These are phyloP conservation scores for Pichia thaimueangensis DNA, from an alignment of 805 yeast genomes.

Conservation along the genomic window DNA sequence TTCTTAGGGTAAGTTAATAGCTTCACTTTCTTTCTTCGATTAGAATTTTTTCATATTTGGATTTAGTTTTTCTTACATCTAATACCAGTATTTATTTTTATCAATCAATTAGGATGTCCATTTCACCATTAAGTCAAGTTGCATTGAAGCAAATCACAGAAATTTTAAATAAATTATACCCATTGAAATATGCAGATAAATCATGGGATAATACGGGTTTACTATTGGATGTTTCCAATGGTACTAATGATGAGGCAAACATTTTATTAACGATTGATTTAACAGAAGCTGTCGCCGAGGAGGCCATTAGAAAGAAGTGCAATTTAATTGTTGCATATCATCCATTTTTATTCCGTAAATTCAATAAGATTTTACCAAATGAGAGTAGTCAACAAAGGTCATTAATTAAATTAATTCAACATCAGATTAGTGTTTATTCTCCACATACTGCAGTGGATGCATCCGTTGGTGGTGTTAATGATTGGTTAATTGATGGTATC, in stretches of 20 bases:
- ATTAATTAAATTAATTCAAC: constrained; percentile 60
- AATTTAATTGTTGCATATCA: constrained; percentile 78
- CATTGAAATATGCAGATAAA: constrained; percentile 71
- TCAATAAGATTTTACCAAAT: constrained; percentile 68
- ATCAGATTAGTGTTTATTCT: constrained; percentile 81
- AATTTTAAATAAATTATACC: constrained; percentile 54
- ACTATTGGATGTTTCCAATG: constrained; percentile 57
- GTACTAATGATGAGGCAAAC: constrained; percentile 20
- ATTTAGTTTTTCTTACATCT: too few species aligned
- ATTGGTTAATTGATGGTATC: constrained; percentile 70
- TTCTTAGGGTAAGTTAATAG: too few species aligned
- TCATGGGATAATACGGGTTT: constrained; percentile 97
- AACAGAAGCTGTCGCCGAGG: constrained; percentile 76
- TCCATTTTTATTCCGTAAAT: constrained; percentile 88
- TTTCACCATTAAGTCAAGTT: background rate
- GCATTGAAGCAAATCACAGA: background rate
- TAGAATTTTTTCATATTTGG: too few species aligned
- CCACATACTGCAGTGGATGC: constrained; percentile 98
- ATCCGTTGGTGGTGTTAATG: constrained; percentile 88
- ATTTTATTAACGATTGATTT: constrained; percentile 75
- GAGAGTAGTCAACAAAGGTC: constrained; percentile 60
- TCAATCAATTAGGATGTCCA: too few species aligned
- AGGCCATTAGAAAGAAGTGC: constrained; percentile 56
- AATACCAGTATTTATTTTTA: too few species aligned
- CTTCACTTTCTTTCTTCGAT: too few species aligned